Evolutionary conservation across 192 early-diverging fungal species (phyloP).

Genomic region (Backusella mclennaniae): DNA sequence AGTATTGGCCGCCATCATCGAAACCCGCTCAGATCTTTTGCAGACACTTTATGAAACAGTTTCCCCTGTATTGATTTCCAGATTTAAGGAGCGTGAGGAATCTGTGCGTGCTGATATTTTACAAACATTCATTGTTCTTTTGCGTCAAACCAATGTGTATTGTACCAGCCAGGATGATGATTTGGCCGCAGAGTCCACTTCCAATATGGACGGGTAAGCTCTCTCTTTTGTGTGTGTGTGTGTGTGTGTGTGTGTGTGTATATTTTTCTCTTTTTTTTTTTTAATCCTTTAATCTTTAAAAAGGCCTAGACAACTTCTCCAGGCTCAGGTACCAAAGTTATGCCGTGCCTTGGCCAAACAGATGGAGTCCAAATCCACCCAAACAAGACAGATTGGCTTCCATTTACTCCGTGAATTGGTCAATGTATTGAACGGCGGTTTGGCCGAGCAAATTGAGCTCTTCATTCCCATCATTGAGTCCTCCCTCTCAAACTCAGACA

Average conservation of each 20-base stretch:
- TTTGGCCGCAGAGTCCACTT: not conserved
- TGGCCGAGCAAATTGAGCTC: slow-evolving; percentile 60
- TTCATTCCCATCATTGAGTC: slow-evolving; percentile 71
- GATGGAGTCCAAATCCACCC: slow-evolving; percentile 66
- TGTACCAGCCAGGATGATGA: slow-evolving; percentile 28
- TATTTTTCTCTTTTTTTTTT: not conserved
- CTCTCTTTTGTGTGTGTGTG: not conserved
- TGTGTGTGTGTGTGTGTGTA: not conserved
- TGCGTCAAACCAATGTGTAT: slow-evolving; percentile 58
- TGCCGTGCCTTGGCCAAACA: slow-evolving; percentile 69
- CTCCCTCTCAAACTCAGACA: slow-evolving; percentile 59
- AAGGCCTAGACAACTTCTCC: slow-evolving; percentile 57
- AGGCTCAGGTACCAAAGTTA: slow-evolving; percentile 61
- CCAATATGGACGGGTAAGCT: not conserved
- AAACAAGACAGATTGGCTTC: slow-evolving; percentile 73
- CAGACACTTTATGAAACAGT: slow-evolving; percentile 62
- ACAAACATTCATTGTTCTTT: slow-evolving; percentile 64
- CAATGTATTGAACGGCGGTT: slow-evolving; percentile 68
- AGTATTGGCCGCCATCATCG: slow-evolving; percentile 65
- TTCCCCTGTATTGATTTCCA: slow-evolving; percentile 66
- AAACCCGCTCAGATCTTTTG: slow-evolving; percentile 69
- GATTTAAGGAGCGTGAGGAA: slow-evolving; percentile 88
- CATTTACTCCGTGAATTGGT: slow-evolving; percentile 69
- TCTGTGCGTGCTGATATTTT: slow-evolving; percentile 80
- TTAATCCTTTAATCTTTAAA: not conserved